Base-by-base conservation (phyloP, 345 rosid genomes). In the Citrus maxima region DNA sequence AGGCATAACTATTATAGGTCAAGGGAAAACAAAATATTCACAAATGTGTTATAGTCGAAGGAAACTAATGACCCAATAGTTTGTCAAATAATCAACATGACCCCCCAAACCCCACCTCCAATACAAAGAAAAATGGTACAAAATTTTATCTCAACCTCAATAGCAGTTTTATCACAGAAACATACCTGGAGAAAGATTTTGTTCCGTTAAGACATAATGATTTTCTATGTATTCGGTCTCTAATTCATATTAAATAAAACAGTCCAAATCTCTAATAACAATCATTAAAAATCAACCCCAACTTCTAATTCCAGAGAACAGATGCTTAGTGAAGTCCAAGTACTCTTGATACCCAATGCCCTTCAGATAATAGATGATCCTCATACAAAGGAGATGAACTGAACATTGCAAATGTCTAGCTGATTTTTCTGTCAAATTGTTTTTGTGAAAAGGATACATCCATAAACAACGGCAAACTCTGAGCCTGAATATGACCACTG, bases 401-500 rank as follows among this genome's bases (percentile, higher is more conserved):
- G 30, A 61, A 69, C 59, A 63, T 21, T 7, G 42, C 14, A 42
- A 13, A 71, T 55, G 12, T 10, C 18, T 49, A 3, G 12, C 67
- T 54, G 69, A 73, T 61, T 28, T 14, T 69, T 40, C 19, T 55
- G 14, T 51, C 10, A 59, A 25, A 35, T 42, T 66, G 24, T 12
- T 51, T 61, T 27, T 37, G 74, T 64, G 19, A 68, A 79, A 88
- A 90, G 99, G 98, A 95, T 95, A 95, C 98, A 95, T 49, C 99
- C 98, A 86, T 95, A 95, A 79, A 92, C 96, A 83, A 93, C 98
- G 74, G 98, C 98, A 85, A 95, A 95, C 82, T 95, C 92, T 76
- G 88, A 89, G 74, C 99, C 99, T 63, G 94, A 91, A 75, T 76
- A 79, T 22, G 99, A 95, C 99, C 99, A 95, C 71, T 91, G 99